Evolutionary conservation across 768 basidiomycete species (phyloP).

Genomic region (Mycena filopes): DNA sequence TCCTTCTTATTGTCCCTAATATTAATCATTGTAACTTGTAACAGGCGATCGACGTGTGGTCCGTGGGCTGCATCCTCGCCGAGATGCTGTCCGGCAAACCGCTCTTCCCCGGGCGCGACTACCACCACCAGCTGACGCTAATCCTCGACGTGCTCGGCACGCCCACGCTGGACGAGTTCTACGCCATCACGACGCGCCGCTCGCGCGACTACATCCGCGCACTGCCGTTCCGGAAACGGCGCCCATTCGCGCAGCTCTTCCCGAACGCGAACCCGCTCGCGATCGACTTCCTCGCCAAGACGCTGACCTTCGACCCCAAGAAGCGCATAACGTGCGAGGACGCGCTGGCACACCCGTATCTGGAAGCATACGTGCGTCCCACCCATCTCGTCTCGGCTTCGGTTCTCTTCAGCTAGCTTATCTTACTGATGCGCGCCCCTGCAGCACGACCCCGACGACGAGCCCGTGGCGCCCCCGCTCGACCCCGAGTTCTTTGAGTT

Average conservation of each 20-base stretch:
- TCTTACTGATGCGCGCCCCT: background rate
- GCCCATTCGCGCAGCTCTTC: slow-evolving; percentile 86
- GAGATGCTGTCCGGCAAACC: slow-evolving; percentile 99
- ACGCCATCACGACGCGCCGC: slow-evolving; percentile 91
- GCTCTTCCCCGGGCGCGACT: slow-evolving; percentile 95
- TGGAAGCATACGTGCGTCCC: slow-evolving; percentile 78
- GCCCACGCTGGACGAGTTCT: slow-evolving; percentile 96
- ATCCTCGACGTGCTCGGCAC: slow-evolving; percentile 98
- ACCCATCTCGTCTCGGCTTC: slow-evolving; percentile 19
- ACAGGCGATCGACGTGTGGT: slow-evolving; percentile 90
- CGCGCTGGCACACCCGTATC: slow-evolving; percentile 91
- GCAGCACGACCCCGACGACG: slow-evolving; percentile 92
- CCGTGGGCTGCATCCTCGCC: slow-evolving; percentile 88
- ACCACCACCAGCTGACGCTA: slow-evolving; percentile 94
- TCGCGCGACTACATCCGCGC: slow-evolving; percentile 96
- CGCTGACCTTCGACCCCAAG: slow-evolving; percentile 95
- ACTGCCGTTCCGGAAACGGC: slow-evolving; percentile 90
- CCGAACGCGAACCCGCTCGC: slow-evolving; percentile 87
- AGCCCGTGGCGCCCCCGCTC: slow-evolving; percentile 95
- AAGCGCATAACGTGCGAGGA: slow-evolving; percentile 96
- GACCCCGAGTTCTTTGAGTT: slow-evolving; percentile 98
- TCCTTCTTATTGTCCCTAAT: too few species aligned
- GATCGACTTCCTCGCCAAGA: slow-evolving; percentile 59
- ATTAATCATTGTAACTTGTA: slow-evolving; percentile 2
- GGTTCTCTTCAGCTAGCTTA: background rate